A percentile compares a stretch with the other conserved stretches of the same genome.
phyloP scores from a whole-genome alignment of 805 yeast species.

The Kuraishia molischiana region DNA sequence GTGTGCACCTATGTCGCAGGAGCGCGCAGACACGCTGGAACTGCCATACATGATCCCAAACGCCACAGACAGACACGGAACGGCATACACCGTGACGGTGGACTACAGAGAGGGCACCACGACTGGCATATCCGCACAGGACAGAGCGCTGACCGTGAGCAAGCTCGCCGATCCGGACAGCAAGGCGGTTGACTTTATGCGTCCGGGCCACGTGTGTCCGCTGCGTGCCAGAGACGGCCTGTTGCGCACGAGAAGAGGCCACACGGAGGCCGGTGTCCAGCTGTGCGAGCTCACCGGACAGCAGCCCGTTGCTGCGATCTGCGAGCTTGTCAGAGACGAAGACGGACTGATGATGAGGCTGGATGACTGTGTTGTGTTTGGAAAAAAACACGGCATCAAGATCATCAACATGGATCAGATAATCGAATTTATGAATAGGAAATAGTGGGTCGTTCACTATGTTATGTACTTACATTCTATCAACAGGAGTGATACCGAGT shows the following conservation, averaged over 20 bases:
- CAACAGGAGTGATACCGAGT: constrained; percentile 95
- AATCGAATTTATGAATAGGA: constrained; percentile 30
- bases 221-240: constrained; percentile 86
- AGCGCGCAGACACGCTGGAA: constrained; percentile 69
- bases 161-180: constrained; percentile 54
- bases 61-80: constrained; percentile 79
- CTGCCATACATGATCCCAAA: constrained; percentile 68
- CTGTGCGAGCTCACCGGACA: constrained; percentile 68
- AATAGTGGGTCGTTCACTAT: too few species aligned
- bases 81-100: constrained; percentile 92
- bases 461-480: constrained; percentile 69
- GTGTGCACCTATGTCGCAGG: constrained; percentile 78
- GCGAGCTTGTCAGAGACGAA: constrained; percentile 86
- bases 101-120: constrained; percentile 86
- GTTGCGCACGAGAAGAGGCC: constrained; percentile 77
- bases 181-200: constrained; percentile 57
- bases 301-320: constrained; percentile 82
- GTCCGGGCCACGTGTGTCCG: constrained; percentile 95
- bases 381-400: constrained; percentile 43
- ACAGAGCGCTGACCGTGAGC: constrained; percentile 76
- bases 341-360: constrained; percentile 96
- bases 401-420: constrained; percentile 18
- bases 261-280: constrained; percentile 95
- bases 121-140: constrained; percentile 94
- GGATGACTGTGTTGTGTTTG: constrained; percentile 72